Conservation (phyloP, 805 yeast species). For the Starmera dryadoides region DNA sequence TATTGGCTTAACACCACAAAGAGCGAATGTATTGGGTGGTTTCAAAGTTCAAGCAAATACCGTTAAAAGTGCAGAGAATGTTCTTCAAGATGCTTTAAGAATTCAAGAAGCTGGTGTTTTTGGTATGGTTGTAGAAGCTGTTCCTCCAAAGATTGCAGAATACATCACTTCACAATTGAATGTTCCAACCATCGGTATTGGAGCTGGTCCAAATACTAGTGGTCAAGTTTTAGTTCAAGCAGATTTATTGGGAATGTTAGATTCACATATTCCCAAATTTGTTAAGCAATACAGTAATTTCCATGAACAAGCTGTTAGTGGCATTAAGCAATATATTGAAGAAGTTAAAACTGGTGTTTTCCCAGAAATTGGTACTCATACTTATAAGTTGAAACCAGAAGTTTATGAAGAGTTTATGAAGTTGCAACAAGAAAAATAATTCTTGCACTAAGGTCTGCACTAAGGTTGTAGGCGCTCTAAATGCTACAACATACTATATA, state of each 20-base stretch:
- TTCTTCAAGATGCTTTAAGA: constrained; percentile 60
- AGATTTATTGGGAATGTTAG: constrained; percentile 71
- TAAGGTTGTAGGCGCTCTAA: too few relatives aligned
- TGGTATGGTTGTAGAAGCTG: constrained; percentile 72
- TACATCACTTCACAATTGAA: constrained; percentile 50
- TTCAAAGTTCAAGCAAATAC: constrained; percentile 79
- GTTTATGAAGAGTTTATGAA: constrained; percentile 38
- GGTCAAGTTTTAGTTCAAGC: constrained; percentile 90
- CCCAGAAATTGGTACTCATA: constrained; percentile 56
- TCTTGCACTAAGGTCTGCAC: too few relatives aligned
- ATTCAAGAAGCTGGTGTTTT: constrained; percentile 75
- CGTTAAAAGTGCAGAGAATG: constrained; percentile 40
- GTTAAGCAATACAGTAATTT: constrained; percentile 62
- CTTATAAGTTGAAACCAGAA: constrained; percentile 63
- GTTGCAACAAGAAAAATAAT: background rate
- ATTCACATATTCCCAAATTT: constrained; percentile 57
- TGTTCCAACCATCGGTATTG: constrained; percentile 91
- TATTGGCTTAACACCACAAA: constrained; percentile 88
- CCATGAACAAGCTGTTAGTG: constrained; percentile 38
- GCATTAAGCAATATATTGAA: constrained; percentile 43
- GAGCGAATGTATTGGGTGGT: constrained; percentile 73
- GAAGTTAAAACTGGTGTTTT: constrained; percentile 54
- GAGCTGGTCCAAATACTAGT: constrained; percentile 78
- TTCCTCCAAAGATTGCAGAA: constrained; percentile 67
- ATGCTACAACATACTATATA: too few relatives aligned